phyloP scores from a whole-genome alignment of 371 early-diverging fungal genomes.

The Mucor velutinosus region DNA sequence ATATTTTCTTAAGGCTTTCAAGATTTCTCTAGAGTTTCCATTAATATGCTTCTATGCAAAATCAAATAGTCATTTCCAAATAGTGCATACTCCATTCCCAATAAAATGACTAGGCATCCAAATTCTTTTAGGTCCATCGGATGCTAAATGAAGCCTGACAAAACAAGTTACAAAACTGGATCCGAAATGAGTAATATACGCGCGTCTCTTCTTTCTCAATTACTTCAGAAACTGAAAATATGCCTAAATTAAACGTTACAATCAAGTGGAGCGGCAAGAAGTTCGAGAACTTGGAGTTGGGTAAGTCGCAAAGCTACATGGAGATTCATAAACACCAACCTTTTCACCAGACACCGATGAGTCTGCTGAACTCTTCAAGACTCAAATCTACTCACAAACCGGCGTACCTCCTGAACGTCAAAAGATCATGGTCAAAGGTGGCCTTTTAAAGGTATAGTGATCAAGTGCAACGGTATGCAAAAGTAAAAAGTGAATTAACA shows the following conservation, averaged over 20 bases:
- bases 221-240: conserved; percentile 7
- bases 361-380: conserved; percentile 83
- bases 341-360: conserved; percentile 62
- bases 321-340: neutral
- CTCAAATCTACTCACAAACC: conserved; percentile 89
- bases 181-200: neutral
- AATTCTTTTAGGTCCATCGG: no score
- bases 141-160: no score
- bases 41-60: no score
- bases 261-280: conserved; percentile 94
- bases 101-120: no score
- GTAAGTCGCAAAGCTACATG: conserved; percentile 15
- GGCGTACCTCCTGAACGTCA: conserved; percentile 94
- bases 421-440: conserved; percentile 94
- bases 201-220: conserved; percentile 4
- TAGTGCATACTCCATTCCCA: no score
- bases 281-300: conserved; percentile 78
- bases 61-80: no score
- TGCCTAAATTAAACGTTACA: conserved; percentile 65
- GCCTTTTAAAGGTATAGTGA: conserved; percentile 79
- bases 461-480: neutral
- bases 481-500: neutral
- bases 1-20: no score
- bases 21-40: no score
- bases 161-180: neutral